A percentile compares a stretch with the other conserved stretches of the same genome.
Evolutionary conservation across 1,139 yeast species (phyloP).

Genomic region (Scheffersomyces titani): DNA sequence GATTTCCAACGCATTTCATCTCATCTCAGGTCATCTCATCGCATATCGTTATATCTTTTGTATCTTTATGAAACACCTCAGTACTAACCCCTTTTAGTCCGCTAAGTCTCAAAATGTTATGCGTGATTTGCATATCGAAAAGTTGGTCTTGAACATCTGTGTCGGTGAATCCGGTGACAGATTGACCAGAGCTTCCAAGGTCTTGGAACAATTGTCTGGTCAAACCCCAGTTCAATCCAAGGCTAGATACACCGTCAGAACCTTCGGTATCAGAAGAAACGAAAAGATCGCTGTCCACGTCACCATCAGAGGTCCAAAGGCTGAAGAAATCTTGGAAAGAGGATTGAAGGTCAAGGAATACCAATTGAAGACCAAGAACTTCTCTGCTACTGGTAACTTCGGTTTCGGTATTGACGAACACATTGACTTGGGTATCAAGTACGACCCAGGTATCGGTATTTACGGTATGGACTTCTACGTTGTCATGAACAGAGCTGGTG

Average conservation of each 20-base stretch:
- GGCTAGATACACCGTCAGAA: conserved; percentile 99
- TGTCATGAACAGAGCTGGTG: conserved; percentile 99
- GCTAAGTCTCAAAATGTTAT: conserved; percentile 61
- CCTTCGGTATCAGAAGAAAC: conserved; percentile 99
- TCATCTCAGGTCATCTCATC: too few species aligned
- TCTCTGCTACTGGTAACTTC: conserved; percentile 99
- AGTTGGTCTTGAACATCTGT: conserved; percentile 98
- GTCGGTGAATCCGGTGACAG: conserved; percentile 99
- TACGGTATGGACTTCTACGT: conserved; percentile 99
- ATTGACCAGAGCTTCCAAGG: conserved; percentile 99
- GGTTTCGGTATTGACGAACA: conserved; percentile 99
- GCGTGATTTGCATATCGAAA: conserved; percentile 99
- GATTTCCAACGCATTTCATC: too few species aligned
- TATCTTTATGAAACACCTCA: neutral
- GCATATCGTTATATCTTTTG: neutral
- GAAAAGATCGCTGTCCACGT: conserved; percentile 99
- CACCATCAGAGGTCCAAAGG: conserved; percentile 99
- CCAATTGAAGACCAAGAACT: conserved; percentile 92
- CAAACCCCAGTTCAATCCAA: conserved; percentile 99
- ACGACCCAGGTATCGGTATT: conserved; percentile 99
- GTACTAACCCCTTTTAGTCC: conserved; percentile 19
- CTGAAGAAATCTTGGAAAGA: conserved; percentile 99
- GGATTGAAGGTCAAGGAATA: conserved; percentile 99
- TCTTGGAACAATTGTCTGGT: conserved; percentile 99
- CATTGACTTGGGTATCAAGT: conserved; percentile 99